Evolutionary conservation across 257 asterid species (phyloP).

Genomic region (Verbascum thapsus): DNA sequence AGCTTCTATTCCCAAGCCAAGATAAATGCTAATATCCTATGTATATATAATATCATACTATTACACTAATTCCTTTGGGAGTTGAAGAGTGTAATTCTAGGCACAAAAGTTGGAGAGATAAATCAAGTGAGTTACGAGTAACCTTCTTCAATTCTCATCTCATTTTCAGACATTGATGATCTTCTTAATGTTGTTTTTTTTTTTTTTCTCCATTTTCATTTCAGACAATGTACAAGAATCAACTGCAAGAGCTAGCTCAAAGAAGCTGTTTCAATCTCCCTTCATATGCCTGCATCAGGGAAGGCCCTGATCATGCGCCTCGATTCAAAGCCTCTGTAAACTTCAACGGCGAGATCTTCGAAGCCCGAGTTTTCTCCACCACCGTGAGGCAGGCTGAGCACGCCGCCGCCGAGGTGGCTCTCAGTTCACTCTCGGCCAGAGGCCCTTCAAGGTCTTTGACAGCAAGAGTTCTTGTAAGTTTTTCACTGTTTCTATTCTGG

Average conservation of each 20-base stretch:
- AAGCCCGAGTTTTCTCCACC: slow-evolving; percentile 39
- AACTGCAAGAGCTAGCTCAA: slow-evolving; percentile 54
- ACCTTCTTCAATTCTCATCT: neutral
- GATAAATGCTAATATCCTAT: too few relatives aligned
- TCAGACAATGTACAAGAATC: slow-evolving; percentile 49
- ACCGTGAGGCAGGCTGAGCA: slow-evolving; percentile 62
- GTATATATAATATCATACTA: too few relatives aligned
- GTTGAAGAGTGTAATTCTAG: too few relatives aligned
- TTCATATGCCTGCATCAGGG: slow-evolving; percentile 42
- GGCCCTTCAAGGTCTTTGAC: slow-evolving; percentile 55
- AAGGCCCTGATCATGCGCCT: slow-evolving; percentile 63
- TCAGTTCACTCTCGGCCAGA: slow-evolving; percentile 49
- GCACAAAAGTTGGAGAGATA: slow-evolving; percentile 19
- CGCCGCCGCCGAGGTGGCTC: slow-evolving; percentile 61
- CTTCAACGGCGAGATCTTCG: slow-evolving; percentile 49
- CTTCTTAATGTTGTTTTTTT: slow-evolving; percentile 6
- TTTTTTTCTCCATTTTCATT: neutral
- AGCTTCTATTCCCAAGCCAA: too few relatives aligned
- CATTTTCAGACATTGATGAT: too few relatives aligned
- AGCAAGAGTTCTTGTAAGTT: slow-evolving; percentile 56
- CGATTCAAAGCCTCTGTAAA: slow-evolving; percentile 55
- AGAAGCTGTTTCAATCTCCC: slow-evolving; percentile 59
- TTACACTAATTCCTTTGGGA: too few relatives aligned
- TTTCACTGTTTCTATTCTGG: neutral
- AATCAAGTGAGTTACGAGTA: slow-evolving; percentile 31